Percentiles rank a stretch among this genome's conserved stretches.
Conservation (phyloP, 768 basidiomycete genomes). For the Mycena latifolia region DNA sequence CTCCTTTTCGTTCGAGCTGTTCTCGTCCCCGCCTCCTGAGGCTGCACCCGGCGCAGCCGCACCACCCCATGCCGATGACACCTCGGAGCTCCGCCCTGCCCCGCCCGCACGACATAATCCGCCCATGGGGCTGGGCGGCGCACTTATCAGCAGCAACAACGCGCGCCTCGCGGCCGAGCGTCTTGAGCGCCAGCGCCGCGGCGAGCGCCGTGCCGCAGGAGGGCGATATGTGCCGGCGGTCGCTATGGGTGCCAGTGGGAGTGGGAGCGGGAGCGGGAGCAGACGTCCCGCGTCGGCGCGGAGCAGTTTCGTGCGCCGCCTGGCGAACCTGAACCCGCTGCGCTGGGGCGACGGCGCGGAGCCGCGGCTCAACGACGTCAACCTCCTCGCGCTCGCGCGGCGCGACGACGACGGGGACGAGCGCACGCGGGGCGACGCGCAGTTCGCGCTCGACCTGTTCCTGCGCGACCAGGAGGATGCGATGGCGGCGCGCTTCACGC, state of each 20-base stretch:
- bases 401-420: constrained; percentile 4
- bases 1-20: constrained; percentile 8
- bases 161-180: constrained; percentile 36
- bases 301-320: constrained; percentile 18
- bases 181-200: constrained; percentile 25
- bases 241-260: constrained; percentile 4
- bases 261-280: neutral
- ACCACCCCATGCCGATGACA: neutral
- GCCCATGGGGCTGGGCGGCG: constrained; percentile 75
- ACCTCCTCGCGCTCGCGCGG: constrained; percentile 25
- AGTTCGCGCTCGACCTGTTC: constrained; percentile 36
- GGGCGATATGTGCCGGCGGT: constrained; percentile 24
- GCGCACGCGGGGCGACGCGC: constrained; percentile 28
- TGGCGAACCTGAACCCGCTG: constrained; percentile 20
- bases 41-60: neutral
- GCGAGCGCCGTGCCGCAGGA: constrained; percentile 28
- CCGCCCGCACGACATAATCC: constrained; percentile 54
- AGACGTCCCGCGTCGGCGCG: neutral
- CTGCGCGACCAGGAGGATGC: constrained; percentile 26
- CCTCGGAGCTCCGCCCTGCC: constrained; percentile 5
- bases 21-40: constrained; percentile 35
- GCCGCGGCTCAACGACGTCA: constrained; percentile 20
- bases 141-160: constrained; percentile 59
- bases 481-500: constrained; percentile 15
- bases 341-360: constrained; percentile 21